Percentiles rank a stretch among this genome's conserved stretches.
These are phyloP conservation scores for Rhodofomes roseus DNA, from an alignment of 1,284 basidiomycete genomes.

Conservation along the genomic window DNA sequence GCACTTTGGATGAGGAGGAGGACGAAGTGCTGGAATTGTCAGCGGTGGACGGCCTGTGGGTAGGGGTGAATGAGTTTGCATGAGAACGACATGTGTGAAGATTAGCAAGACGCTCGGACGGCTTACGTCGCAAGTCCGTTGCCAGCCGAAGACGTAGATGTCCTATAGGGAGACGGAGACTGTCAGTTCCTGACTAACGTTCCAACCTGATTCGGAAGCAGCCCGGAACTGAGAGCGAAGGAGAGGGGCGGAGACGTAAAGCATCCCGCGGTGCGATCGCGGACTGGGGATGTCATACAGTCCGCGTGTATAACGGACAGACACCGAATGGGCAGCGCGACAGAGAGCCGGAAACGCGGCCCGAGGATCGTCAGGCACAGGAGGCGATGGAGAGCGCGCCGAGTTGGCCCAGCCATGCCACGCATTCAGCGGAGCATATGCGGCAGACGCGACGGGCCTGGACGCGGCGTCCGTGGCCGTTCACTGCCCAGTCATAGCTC, in stretches of 20 bases:
- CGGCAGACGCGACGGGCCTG: too few species aligned
- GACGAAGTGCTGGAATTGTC: constrained; percentile 1
- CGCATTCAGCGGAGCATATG: too few species aligned
- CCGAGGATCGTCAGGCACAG: neutral
- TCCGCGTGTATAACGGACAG: neutral
- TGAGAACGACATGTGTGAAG: neutral
- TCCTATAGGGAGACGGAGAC: neutral
- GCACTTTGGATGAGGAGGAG: constrained; percentile 6
- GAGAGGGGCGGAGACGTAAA: neutral
- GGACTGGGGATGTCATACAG: neutral
- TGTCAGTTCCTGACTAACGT: neutral
- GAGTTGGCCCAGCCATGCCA: neutral
- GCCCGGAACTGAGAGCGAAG: neutral
- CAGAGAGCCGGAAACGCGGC: neutral
- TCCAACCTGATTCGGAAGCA: neutral
- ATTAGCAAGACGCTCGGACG: neutral
- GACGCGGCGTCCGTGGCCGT: too few species aligned
- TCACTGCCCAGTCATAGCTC: too few species aligned
- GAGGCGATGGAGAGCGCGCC: too few species aligned
- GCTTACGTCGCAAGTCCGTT: neutral
- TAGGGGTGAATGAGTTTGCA: neutral
- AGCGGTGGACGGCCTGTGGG: neutral
- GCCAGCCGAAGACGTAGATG: neutral
- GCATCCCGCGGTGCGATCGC: neutral
- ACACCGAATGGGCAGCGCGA: neutral